Conservation (phyloP, 345 rosid genomes). For the Viola odorata region DNA sequence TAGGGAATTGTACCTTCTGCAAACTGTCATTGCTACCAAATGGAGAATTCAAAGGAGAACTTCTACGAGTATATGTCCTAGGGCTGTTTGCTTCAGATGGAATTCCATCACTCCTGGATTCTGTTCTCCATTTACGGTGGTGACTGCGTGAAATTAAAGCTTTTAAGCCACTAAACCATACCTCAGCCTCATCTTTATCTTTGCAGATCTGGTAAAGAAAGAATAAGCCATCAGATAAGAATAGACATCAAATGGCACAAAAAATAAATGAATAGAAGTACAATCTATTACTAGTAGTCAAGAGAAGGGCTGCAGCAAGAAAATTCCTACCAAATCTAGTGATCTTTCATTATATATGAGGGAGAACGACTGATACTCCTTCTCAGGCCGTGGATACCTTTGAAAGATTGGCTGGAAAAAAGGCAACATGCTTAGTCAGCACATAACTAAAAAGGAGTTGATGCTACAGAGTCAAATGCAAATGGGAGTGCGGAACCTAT, state of each 20-base stretch:
- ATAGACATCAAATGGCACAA: neutral
- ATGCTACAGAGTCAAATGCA: neutral
- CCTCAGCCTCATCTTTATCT: conserved; percentile 83
- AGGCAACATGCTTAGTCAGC: conserved; percentile 22
- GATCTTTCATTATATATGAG: conserved; percentile 93
- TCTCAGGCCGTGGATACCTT: conserved; percentile 97
- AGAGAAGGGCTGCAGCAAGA: conserved; percentile 7
- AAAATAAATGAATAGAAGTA: neutral
- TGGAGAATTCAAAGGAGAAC: conserved; percentile 83
- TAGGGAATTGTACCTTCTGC: conserved; percentile 57
- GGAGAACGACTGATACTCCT: conserved; percentile 98
- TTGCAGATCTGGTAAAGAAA: conserved; percentile 54
- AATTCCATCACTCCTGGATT: conserved; percentile 71
- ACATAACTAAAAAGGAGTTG: conserved; percentile 4
- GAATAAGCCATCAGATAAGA: conserved; percentile 5
- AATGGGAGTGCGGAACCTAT: conserved; percentile 6
- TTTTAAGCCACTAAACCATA: conserved; percentile 79
- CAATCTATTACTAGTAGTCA: neutral
- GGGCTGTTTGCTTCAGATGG: conserved; percentile 84
- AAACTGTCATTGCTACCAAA: conserved; percentile 84
- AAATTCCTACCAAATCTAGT: conserved; percentile 72
- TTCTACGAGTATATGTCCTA: conserved; percentile 77
- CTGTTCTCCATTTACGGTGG: conserved; percentile 56
- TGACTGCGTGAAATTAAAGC: conserved; percentile 60
- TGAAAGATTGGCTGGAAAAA: conserved; percentile 85